Evolutionary conservation across 768 basidiomycete genomes (phyloP).

Genomic region (Coprinopsis marcescibilis): DNA sequence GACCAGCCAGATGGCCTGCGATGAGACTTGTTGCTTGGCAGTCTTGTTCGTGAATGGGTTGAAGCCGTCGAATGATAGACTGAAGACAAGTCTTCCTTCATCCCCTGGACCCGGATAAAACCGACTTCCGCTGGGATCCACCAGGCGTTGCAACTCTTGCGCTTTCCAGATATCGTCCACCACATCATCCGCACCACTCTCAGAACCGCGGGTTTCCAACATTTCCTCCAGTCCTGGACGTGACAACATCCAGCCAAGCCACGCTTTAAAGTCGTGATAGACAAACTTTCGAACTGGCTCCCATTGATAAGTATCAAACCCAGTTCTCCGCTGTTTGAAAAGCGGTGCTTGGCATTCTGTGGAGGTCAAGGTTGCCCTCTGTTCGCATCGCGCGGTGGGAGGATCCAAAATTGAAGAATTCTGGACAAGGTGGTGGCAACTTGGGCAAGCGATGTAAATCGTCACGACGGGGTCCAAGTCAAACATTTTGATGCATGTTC

Average conservation of each 20-base stretch:
- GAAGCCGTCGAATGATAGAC: slow-evolving; percentile 23
- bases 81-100: slow-evolving; percentile 20
- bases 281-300: background rate
- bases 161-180: slow-evolving; percentile 20
- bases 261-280: background rate
- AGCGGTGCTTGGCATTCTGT: background rate
- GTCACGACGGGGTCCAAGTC: background rate
- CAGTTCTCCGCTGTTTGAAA: background rate
- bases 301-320: background rate
- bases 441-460: no score
- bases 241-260: background rate
- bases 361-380: no score
- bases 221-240: background rate
- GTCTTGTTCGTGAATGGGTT: slow-evolving; percentile 22
- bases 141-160: slow-evolving; percentile 13
- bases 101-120: slow-evolving; percentile 20
- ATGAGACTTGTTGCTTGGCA: slow-evolving; percentile 19
- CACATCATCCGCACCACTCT: background rate
- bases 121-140: slow-evolving; percentile 14
- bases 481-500: background rate
- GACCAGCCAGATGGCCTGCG: slow-evolving; percentile 22
- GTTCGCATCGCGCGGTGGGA: background rate
- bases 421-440: background rate
- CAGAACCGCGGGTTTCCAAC: slow-evolving; percentile 5
- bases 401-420: background rate